Evolutionary conservation across 768 basidiomycete species (phyloP).

Genomic region (Roridomyces roridus): DNA sequence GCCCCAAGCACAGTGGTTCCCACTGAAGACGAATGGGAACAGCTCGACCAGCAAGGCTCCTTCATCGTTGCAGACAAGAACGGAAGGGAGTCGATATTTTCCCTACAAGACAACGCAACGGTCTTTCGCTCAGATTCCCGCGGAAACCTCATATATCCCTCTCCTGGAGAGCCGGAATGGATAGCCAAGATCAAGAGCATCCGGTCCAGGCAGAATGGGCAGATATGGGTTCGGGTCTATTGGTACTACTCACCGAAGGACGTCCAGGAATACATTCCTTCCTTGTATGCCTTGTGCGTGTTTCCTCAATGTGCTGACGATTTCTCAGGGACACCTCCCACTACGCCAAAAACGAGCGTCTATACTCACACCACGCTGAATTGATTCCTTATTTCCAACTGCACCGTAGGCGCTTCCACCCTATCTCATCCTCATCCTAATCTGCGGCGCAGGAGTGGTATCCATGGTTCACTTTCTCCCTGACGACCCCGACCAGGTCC

Average conservation of each 20-base stretch:
- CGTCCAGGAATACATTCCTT: neutral
- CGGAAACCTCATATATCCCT: neutral
- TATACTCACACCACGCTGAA: neutral
- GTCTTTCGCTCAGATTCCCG: neutral
- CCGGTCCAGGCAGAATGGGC: neutral
- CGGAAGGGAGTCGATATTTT: too few relatives aligned
- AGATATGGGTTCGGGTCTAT: neutral
- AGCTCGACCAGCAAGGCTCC: neutral
- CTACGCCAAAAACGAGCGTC: neutral
- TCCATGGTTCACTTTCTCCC: constrained; percentile 6
- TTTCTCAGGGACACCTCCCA: neutral
- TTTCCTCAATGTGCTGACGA: neutral
- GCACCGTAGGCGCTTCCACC: neutral
- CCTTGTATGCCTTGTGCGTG: neutral
- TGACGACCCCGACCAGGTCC: constrained; percentile 10
- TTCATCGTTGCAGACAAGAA: neutral
- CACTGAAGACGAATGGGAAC: neutral
- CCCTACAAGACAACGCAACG: neutral
- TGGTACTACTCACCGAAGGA: neutral
- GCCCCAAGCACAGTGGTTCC: neutral
- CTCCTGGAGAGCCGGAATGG: neutral
- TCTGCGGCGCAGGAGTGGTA: neutral
- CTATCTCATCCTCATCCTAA: neutral
- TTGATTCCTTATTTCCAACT: neutral
- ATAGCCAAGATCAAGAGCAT: neutral